Evolutionary conservation across 2,329 filamentous ascomycete genomes (phyloP).

Genomic region (Neoscytalidium dimidiatum): DNA sequence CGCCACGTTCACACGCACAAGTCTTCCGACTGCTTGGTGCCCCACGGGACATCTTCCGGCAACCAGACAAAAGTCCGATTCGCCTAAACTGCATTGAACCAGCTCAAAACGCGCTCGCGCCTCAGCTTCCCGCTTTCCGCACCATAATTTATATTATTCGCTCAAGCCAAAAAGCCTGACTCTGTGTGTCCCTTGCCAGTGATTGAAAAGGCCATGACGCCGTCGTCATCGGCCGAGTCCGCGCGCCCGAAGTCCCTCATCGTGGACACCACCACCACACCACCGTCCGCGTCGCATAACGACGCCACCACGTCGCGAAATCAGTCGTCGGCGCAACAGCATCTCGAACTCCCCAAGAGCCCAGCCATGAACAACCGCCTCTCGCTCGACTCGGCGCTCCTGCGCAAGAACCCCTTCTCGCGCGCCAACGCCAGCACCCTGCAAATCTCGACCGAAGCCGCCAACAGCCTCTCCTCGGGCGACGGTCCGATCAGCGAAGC

Average conservation of each 20-base stretch:
- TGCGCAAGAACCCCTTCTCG: constrained; percentile 9
- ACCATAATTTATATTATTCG: constrained; percentile 1
- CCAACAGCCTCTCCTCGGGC: too few species aligned
- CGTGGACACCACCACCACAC: not conserved
- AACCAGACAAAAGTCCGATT: not conserved
- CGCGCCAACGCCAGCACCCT: constrained; percentile 6
- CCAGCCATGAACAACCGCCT: not conserved
- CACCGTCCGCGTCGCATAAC: not conserved
- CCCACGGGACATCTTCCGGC: constrained; percentile 2
- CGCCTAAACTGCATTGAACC: not conserved
- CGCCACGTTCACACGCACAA: too few species aligned
- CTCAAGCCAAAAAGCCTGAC: not conserved
- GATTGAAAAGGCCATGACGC: constrained; percentile 8
- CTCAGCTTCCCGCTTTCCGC: not conserved
- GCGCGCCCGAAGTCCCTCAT: constrained; percentile 3
- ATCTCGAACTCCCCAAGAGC: not conserved
- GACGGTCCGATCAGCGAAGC: too few species aligned
- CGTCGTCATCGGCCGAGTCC: not conserved
- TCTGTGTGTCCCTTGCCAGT: not conserved
- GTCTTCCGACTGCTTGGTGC: not conserved
- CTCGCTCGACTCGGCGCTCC: constrained; percentile 9
- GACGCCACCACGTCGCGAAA: not conserved
- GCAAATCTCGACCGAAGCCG: not conserved
- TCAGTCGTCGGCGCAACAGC: not conserved
- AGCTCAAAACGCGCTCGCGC: not conserved